Conservation (phyloP, 441 rosid species). For the Adansonia rubrostipa region DNA sequence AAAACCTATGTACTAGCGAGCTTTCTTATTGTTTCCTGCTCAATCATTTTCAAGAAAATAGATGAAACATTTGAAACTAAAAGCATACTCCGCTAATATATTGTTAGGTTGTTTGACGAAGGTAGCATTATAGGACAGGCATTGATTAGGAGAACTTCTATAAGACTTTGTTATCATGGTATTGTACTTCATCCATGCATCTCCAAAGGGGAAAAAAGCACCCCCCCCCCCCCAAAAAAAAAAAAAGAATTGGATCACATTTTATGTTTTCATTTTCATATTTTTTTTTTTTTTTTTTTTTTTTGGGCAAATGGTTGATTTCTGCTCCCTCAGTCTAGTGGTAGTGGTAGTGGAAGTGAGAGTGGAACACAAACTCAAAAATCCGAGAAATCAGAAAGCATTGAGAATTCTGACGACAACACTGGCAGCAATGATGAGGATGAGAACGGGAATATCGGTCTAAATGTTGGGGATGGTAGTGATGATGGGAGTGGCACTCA, state of each 20-base stretch:
- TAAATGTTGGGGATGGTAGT: conserved; percentile 54
- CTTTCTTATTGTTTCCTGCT: conserved; percentile 15
- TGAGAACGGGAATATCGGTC: conserved; percentile 42
- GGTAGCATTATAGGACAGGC: neutral
- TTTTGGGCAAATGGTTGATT: conserved; percentile 16
- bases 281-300: neutral
- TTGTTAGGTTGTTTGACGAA: conserved; percentile 24
- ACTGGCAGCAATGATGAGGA: conserved; percentile 55
- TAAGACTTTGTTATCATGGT: conserved; percentile 10
- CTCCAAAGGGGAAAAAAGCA: neutral
- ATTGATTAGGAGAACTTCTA: conserved; percentile 12
- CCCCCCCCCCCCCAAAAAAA: too few relatives aligned
- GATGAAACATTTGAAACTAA: neutral
- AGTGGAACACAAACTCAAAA: conserved; percentile 45
- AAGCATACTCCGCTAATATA: neutral
- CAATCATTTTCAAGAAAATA: conserved; percentile 9
- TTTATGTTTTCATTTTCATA: conserved; percentile 20
- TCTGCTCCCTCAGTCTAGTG: conserved; percentile 58
- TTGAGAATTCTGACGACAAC: conserved; percentile 47
- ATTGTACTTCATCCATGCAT: neutral
- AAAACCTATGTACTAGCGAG: neutral
- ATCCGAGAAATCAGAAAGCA: conserved; percentile 46
- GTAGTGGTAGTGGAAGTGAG: conserved; percentile 72
- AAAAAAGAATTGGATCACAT: conserved; percentile 8
- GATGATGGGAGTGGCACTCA: conserved; percentile 69